These are phyloP conservation scores for Cyclostephanos invisitatus DNA, from an alignment of 108 stramenopile genomes.

Conservation along the genomic window DNA sequence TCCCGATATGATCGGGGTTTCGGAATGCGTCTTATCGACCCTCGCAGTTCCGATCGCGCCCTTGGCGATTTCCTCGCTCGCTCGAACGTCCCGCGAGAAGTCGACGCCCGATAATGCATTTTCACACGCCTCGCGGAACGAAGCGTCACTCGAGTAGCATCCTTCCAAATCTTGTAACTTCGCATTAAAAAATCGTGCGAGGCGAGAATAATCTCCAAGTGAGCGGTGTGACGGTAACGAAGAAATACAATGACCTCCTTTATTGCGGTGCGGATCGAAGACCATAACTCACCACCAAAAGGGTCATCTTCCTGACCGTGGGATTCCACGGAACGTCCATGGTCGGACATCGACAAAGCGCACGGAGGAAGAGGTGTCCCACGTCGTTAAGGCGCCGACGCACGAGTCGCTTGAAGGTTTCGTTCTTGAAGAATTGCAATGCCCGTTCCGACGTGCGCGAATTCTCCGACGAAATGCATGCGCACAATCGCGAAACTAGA, in stretches of 20 bases:
- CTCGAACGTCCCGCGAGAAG: constrained; percentile 1
- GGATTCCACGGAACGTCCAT: constrained; percentile 80
- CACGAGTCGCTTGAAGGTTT: constrained; percentile 53
- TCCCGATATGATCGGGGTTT: not conserved
- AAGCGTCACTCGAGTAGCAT: constrained; percentile 21
- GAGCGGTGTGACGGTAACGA: not conserved
- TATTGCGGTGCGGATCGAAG: not conserved
- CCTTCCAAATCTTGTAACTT: constrained; percentile 37
- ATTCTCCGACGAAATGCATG: constrained; percentile 80
- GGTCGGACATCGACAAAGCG: constrained; percentile 51
- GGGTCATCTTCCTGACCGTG: constrained; percentile 86
- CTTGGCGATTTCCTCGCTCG: not conserved
- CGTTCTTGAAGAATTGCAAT: constrained; percentile 67
- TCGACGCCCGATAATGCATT: constrained; percentile 30
- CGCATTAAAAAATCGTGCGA: not conserved
- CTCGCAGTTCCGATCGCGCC: constrained; percentile 16
- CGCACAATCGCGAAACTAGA: constrained; percentile 44
- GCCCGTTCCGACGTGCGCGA: constrained; percentile 77
- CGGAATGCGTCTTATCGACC: constrained; percentile 16
- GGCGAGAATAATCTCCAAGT: not conserved
- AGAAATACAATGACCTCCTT: not conserved
- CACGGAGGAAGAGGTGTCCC: constrained; percentile 57
- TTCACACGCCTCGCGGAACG: constrained; percentile 37
- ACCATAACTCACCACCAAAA: constrained; percentile 44
- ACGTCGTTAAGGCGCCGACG: constrained; percentile 31